These are phyloP conservation scores for Arbutus unedo DNA, from an alignment of 148 eudicot species.

Conservation along the genomic window DNA sequence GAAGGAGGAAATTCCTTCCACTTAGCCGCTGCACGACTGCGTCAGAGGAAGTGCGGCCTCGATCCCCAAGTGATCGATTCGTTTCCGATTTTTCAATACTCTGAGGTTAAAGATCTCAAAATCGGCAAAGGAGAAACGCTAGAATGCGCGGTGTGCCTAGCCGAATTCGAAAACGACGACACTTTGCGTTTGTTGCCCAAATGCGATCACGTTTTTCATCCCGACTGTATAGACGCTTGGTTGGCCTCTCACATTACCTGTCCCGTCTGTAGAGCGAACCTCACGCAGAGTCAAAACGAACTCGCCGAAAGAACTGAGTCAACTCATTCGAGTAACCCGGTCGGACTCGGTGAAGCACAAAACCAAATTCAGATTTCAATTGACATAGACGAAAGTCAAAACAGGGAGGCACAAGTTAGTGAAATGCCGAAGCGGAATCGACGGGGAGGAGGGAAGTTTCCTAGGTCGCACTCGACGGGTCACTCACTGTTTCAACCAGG, in stretches of 20 bases:
- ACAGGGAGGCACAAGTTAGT: constrained; percentile 16
- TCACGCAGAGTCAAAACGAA: constrained; percentile 20
- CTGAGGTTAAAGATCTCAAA: constrained; percentile 22
- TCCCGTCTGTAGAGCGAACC: constrained; percentile 28
- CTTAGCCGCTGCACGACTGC: neutral
- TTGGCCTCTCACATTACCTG: constrained; percentile 29
- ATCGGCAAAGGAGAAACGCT: constrained; percentile 19
- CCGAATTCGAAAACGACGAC: constrained; percentile 23
- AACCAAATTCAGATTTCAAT: neutral
- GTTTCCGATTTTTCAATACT: constrained; percentile 23
- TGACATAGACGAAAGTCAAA: neutral
- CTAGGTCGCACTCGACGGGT: constrained; percentile 28
- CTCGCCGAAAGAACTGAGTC: constrained; percentile 18
- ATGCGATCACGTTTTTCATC: constrained; percentile 21
- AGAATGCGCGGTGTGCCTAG: constrained; percentile 35
- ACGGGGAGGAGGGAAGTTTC: neutral
- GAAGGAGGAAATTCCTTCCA: neutral
- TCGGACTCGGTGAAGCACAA: neutral
- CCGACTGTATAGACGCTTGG: constrained; percentile 32
- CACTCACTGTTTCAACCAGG: too few species aligned
- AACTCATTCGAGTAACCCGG: neutral
- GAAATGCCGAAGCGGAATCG: constrained; percentile 22
- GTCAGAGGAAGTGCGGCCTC: constrained; percentile 20
- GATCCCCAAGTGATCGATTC: constrained; percentile 19
- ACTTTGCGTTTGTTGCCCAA: constrained; percentile 22